Evolutionary conservation across 1,139 yeast species (phyloP).

Genomic region (Suhomyces bolitotheri): DNA sequence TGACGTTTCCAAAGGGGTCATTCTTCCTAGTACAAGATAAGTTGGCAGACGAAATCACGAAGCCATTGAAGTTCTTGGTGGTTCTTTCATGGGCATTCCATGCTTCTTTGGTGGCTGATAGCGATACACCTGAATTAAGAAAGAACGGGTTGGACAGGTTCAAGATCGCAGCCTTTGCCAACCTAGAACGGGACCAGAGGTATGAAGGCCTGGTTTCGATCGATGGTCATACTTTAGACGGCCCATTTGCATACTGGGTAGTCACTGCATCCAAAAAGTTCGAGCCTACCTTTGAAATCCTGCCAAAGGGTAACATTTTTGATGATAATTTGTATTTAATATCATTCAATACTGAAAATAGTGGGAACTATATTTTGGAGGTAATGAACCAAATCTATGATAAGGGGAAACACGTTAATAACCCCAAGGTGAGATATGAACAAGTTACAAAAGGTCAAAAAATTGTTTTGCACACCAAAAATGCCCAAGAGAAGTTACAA

Average conservation of each 20-base stretch:
- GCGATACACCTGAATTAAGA: constrained; percentile 68
- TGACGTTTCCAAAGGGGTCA: constrained; percentile 52
- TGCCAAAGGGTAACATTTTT: constrained; percentile 64
- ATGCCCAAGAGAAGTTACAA: constrained; percentile 19
- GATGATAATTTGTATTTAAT: constrained; percentile 55
- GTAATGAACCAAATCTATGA: constrained; percentile 62
- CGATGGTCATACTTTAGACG: constrained; percentile 19
- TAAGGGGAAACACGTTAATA: constrained; percentile 53
- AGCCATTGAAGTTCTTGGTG: constrained; percentile 52
- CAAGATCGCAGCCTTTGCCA: constrained; percentile 61
- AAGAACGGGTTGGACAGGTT: constrained; percentile 67
- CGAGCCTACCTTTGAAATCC: constrained; percentile 69
- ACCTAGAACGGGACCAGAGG: constrained; percentile 48
- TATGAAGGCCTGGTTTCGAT: constrained; percentile 46
- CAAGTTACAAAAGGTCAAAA: constrained; percentile 27
- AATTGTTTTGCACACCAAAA: constrained; percentile 27
- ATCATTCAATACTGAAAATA: constrained; percentile 43
- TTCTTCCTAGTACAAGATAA: constrained; percentile 26
- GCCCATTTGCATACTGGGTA: constrained; percentile 67
- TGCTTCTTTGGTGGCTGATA: constrained; percentile 79
- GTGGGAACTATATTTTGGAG: constrained; percentile 44
- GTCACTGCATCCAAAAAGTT: constrained; percentile 62
- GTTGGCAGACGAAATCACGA: constrained; percentile 16
- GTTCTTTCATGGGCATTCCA: constrained; percentile 87
- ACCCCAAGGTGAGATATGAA: constrained; percentile 46